Conservation (phyloP, 345 rosid species). For the Acer campestre region DNA sequence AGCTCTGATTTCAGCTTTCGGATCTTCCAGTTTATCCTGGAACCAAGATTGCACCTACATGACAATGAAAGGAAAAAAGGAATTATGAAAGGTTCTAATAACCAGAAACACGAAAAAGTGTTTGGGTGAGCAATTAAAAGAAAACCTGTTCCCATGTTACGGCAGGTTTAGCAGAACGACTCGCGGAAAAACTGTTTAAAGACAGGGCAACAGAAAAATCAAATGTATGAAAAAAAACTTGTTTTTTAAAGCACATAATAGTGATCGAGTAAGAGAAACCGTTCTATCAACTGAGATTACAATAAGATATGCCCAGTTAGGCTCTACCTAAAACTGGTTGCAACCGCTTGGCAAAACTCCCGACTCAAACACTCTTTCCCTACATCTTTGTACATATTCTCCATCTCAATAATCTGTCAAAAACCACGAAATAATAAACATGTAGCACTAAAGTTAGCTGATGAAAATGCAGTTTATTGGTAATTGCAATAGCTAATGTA, state of each 20-base stretch:
- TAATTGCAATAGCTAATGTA: background rate
- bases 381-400: conserved; percentile 62
- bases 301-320: background rate
- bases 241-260: background rate
- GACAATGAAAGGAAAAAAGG: conserved; percentile 16
- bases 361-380: conserved; percentile 51
- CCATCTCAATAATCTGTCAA: conserved; percentile 68
- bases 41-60: conserved; percentile 75
- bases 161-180: conserved; percentile 54
- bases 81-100: background rate
- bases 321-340: conserved; percentile 61
- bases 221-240: background rate
- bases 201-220: conserved; percentile 15
- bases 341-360: conserved; percentile 66
- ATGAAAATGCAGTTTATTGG: background rate
- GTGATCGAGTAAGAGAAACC: background rate
- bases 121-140: background rate
- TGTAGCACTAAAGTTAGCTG: background rate
- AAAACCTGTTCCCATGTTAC: conserved; percentile 73
- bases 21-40: conserved; percentile 43
- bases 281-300: background rate
- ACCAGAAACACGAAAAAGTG: background rate
- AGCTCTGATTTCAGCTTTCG: conserved; percentile 21
- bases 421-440: background rate
- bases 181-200: conserved; percentile 51